Evolutionary conservation across 106 monocot species (phyloP).

Genomic region (Dioscorea alata): DNA sequence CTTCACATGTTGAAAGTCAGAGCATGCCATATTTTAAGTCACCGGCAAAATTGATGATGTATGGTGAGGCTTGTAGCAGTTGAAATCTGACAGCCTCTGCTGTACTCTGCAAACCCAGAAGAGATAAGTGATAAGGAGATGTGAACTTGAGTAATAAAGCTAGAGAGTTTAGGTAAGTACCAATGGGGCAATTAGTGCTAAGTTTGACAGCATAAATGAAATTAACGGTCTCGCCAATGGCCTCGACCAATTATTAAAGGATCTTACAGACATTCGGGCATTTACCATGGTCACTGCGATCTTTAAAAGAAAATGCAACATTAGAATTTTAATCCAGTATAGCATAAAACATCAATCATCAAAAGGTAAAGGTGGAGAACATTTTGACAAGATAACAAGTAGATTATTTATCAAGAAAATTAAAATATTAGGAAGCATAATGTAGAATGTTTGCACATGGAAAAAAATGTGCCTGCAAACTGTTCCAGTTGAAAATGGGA

Average conservation of each 20-base stretch:
- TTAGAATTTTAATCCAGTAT: too few species aligned
- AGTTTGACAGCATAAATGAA: constrained; percentile 83
- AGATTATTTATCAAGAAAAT: too few species aligned
- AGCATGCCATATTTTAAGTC: constrained; percentile 94
- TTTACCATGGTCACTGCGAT: constrained; percentile 76
- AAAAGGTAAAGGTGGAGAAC: too few species aligned
- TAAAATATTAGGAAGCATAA: too few species aligned
- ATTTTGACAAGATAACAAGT: too few species aligned
- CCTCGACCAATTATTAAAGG: constrained; percentile 74
- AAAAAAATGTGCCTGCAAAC: too few species aligned
- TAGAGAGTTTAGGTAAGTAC: constrained; percentile 25
- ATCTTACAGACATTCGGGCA: constrained; percentile 82
- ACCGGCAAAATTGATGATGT: constrained; percentile 74
- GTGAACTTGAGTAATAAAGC: not conserved
- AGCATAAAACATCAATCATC: too few species aligned
- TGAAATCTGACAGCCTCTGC: constrained; percentile 77
- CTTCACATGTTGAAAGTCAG: too few species aligned
- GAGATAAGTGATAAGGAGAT: constrained; percentile 3
- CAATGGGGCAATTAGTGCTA: constrained; percentile 73
- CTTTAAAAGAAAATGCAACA: too few species aligned
- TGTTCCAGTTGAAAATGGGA: too few species aligned
- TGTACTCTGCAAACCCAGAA: constrained; percentile 61
- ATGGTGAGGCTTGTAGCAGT: constrained; percentile 68
- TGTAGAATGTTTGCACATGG: too few species aligned
- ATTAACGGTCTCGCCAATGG: constrained; percentile 56